Evolutionary conservation across 192 early-diverging fungal species (phyloP).

Genomic region (Ambispora gerdemannii): DNA sequence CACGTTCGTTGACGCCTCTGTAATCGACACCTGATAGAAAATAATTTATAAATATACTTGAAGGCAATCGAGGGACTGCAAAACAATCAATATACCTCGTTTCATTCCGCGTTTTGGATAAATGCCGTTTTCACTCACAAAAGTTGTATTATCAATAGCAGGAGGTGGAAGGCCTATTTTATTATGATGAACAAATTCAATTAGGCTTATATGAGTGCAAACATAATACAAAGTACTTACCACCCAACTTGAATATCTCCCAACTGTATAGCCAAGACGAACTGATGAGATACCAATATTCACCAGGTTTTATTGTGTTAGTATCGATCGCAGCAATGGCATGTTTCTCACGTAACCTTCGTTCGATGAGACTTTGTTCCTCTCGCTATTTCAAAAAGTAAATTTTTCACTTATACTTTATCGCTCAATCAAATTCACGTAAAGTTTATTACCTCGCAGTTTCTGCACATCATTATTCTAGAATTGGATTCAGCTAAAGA

Average conservation of each 20-base stretch:
- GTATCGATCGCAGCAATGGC: constrained; percentile 38
- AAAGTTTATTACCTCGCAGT: constrained; percentile 15
- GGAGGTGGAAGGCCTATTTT: constrained; percentile 35
- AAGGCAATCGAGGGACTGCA: neutral
- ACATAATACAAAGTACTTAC: constrained; percentile 12
- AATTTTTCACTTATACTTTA: neutral
- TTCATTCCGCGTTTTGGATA: constrained; percentile 42
- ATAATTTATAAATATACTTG: neutral
- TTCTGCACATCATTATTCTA: neutral
- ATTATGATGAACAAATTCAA: neutral
- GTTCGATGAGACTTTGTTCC: constrained; percentile 33
- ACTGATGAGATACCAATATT: constrained; percentile 46
- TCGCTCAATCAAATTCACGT: neutral
- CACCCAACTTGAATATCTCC: constrained; percentile 44
- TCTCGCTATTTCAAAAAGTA: constrained; percentile 31
- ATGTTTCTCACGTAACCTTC: constrained; percentile 35
- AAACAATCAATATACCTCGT: constrained; percentile 30
- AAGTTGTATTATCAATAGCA: constrained; percentile 39
- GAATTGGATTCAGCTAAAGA: neutral
- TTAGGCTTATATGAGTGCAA: neutral
- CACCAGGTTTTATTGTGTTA: constrained; percentile 31
- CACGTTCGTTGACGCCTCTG: constrained; percentile 37
- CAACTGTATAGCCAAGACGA: constrained; percentile 40
- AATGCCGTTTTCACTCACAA: constrained; percentile 40
- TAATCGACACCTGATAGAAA: constrained; percentile 35